Percentiles rank a stretch among this genome's conserved stretches.
These are phyloP conservation scores for Talaromyces sp. DNA, from an alignment of 2,329 filamentous ascomycete genomes.

Conservation along the genomic window DNA sequence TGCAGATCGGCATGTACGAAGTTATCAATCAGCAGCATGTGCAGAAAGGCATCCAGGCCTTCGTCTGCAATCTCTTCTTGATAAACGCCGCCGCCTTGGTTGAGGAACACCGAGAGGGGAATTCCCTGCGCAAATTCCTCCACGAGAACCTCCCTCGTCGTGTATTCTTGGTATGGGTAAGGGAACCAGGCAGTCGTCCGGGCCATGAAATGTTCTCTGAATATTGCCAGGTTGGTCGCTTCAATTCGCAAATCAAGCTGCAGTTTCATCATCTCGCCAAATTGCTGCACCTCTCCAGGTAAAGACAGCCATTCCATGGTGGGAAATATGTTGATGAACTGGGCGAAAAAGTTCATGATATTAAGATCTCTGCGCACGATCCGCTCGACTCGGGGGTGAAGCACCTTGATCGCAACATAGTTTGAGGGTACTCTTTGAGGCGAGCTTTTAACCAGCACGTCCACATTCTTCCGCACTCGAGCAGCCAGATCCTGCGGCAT, in stretches of 20 bases:
- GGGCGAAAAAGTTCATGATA: slow-evolving; percentile 92
- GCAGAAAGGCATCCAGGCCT: slow-evolving; percentile 89
- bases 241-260: slow-evolving; percentile 94
- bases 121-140: slow-evolving; percentile 97
- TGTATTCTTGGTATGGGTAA: slow-evolving; percentile 87
- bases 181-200: slow-evolving; percentile 95
- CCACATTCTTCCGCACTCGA: slow-evolving; percentile 74
- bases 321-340: slow-evolving; percentile 75
- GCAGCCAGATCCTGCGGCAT: slow-evolving; percentile 56
- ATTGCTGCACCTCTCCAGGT: slow-evolving; percentile 88
- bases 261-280: slow-evolving; percentile 98
- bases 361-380: slow-evolving; percentile 83
- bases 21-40: slow-evolving; percentile 95
- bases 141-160: slow-evolving; percentile 83
- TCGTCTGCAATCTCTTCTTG: slow-evolving; percentile 93
- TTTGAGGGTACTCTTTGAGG: slow-evolving; percentile 80
- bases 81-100: slow-evolving; percentile 86
- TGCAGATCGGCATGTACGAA: slow-evolving; percentile 96
- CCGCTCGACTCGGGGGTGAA: slow-evolving; percentile 86
- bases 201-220: slow-evolving; percentile 84
- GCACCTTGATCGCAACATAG: slow-evolving; percentile 92
- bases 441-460: slow-evolving; percentile 78
- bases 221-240: slow-evolving; percentile 77
- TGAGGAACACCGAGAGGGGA: slow-evolving; percentile 81
- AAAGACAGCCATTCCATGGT: slow-evolving; percentile 97